Conservation (phyloP, 305 asterid genomes). For the Rubia peregrina region DNA sequence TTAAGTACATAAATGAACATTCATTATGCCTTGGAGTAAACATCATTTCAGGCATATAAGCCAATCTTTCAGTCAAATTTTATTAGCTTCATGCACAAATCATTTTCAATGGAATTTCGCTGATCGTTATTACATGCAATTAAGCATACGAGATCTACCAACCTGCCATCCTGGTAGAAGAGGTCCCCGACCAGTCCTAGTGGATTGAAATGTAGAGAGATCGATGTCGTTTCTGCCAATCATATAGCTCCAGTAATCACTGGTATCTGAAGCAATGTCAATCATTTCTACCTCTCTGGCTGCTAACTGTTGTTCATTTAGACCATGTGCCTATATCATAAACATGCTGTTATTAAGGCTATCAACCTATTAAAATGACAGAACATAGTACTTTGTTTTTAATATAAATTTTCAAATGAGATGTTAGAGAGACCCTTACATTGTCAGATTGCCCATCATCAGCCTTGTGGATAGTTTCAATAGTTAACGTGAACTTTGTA, state of each 20-base stretch:
- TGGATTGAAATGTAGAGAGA: conserved; percentile 59
- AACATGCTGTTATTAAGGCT: conserved; percentile 5
- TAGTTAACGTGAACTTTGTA: conserved; percentile 58
- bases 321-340: conserved; percentile 54
- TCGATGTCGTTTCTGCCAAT: conserved; percentile 52
- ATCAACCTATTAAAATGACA: background rate
- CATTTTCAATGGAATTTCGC: background rate
- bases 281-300: conserved; percentile 60
- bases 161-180: conserved; percentile 87
- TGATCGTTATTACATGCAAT: background rate
- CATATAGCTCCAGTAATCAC: conserved; percentile 83
- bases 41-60: background rate
- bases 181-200: conserved; percentile 70
- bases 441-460: conserved; percentile 66
- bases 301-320: conserved; percentile 55
- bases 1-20: conserved; percentile 9
- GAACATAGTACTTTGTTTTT: background rate
- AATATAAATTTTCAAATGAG: background rate
- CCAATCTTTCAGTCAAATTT: background rate
- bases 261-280: conserved; percentile 56
- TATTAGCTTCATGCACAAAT: background rate
- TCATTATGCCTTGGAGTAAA: background rate
- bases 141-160: conserved; percentile 15
- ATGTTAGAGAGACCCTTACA: conserved; percentile 32
- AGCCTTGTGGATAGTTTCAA: conserved; percentile 62